phyloP scores from a whole-genome alignment of 257 asterid genomes.

The Cinchona pubescens region DNA sequence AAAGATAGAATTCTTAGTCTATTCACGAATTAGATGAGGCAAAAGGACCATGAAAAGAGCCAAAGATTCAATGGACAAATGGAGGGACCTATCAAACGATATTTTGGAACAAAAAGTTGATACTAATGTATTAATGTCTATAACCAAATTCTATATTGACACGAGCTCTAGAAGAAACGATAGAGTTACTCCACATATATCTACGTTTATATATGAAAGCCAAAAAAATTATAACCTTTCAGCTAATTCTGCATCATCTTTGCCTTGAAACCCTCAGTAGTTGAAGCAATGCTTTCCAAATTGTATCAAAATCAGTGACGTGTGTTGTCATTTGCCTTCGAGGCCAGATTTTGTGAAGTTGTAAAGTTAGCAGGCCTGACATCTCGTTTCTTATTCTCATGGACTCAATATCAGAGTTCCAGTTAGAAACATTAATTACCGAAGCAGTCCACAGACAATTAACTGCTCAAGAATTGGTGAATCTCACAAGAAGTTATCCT shows the following conservation, averaged over 20 bases:
- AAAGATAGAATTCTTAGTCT: background rate
- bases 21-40: no score
- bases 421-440: background rate
- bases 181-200: background rate
- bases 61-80: background rate
- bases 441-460: background rate
- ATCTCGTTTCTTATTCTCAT: background rate
- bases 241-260: background rate
- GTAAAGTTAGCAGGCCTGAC: background rate
- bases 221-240: background rate
- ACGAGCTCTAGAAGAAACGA: no score
- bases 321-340: background rate
- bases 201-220: background rate
- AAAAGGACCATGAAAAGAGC: no score
- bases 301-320: background rate
- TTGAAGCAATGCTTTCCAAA: background rate
- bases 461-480: background rate
- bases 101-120: background rate
- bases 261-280: background rate
- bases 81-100: background rate
- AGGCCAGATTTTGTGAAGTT: background rate
- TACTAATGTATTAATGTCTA: background rate
- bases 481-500: conserved; percentile 76
- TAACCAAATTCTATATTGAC: no score
- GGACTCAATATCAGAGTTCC: background rate